A percentile compares a stretch with the other conserved stretches of the same genome.
Conservation (phyloP, 2,329 filamentous ascomycete genomes). For the Botrytis paeoniae region DNA sequence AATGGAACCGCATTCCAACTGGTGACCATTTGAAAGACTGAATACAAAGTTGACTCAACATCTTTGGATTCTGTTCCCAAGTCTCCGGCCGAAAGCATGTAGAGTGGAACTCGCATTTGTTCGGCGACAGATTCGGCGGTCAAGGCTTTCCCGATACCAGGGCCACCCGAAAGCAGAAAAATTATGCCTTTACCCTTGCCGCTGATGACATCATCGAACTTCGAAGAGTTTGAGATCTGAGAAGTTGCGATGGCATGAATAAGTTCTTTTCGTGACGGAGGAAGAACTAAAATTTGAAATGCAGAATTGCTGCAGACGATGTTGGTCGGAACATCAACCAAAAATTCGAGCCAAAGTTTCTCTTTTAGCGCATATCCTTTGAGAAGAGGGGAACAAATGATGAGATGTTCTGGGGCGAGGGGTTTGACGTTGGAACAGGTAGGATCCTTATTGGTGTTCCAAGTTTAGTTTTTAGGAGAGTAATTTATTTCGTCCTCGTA, state of each 20-base stretch:
- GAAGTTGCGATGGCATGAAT: conserved; percentile 50
- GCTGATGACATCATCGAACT: conserved; percentile 51
- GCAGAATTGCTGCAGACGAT: conserved; percentile 48
- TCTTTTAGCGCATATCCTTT: not conserved
- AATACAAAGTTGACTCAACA: conserved; percentile 41
- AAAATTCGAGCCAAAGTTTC: not conserved
- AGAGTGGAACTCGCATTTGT: conserved; percentile 27
- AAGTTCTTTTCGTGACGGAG: conserved; percentile 49
- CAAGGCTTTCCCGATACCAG: conserved; percentile 45
- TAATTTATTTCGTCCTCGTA: not conserved
- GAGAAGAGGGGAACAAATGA: not conserved
- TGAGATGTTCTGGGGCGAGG: not conserved
- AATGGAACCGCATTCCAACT: conserved; percentile 70
- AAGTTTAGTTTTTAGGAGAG: not conserved
- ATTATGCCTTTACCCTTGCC: conserved; percentile 53
- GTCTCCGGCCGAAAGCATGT: conserved; percentile 44
- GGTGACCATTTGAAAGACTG: conserved; percentile 69
- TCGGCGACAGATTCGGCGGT: conserved; percentile 33
- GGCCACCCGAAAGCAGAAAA: conserved; percentile 47
- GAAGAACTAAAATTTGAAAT: conserved; percentile 50
- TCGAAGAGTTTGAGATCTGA: conserved; percentile 43
- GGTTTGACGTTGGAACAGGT: not conserved
- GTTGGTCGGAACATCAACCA: conserved; percentile 44
- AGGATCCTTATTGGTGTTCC: not conserved
- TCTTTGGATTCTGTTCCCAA: conserved; percentile 42